Evolutionary conservation across 129 eudicot genomes (phyloP), one percentile per base, ranked within the genome.

Genomic region (Centrapalus pauciflorus): DNA sequence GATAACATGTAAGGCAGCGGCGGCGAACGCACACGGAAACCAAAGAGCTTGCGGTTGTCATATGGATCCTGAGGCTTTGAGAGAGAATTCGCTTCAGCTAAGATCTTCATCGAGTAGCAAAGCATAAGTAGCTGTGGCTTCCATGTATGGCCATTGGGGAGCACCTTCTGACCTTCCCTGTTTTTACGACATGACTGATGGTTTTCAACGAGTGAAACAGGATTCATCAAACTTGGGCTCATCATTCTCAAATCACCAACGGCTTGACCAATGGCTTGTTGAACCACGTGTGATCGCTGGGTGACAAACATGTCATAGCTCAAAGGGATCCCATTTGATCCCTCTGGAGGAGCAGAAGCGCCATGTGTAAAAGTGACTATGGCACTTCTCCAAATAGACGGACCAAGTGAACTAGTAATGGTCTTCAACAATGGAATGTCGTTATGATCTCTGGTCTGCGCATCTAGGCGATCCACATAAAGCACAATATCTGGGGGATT

Each of bases 291-390:
- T 25, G 97, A 84, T 62, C 99, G 46, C 68, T 89, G 99, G n/a
- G 95, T 78, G 13, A 94, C 95, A 75, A 84, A 94, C 72, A 74
- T 94, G 50, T 94, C 99, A 21, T 94, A 94, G 70, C 95, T 82
- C 80, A 94, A 80, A 51, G 99, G 90, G 63, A 83, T 33, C 32
- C 99, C 99, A 24, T 87, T 76, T 7, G 99, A 96, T 2, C 99
- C 99, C 32, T 94, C 99, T 5, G 99, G 99, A 11, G 99, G 97
- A 16, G 99, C 99, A 52, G 88, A 84, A 6, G 93, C 86, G 13
- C 82, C 95, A 73, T 94, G 99, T 5, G 99, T 89, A 4, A 94
- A 90, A 17, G 99, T 82, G 63, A 94, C 89, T 24, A 94, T 79
- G 6, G 85, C 88, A 65, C 77, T 89, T 66, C 89, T 77, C 99